These are phyloP conservation scores for Didymella sp. DNA, from an alignment of 2,329 filamentous ascomycete genomes.

Conservation along the genomic window DNA sequence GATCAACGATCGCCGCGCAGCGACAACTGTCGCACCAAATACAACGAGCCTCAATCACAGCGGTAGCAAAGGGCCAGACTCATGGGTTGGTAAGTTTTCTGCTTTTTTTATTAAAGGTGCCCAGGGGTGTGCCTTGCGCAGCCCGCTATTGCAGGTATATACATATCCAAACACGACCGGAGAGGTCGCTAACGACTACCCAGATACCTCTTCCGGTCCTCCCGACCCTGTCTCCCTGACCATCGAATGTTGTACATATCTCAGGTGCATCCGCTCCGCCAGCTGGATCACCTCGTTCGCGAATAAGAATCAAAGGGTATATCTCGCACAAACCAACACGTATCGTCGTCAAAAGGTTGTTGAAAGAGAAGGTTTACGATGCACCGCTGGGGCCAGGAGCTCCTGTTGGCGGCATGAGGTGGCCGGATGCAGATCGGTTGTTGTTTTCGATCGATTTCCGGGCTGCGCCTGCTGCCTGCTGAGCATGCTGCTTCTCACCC, in stretches of 20 bases:
- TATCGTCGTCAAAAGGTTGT: slow-evolving; percentile 27
- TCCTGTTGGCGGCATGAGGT: slow-evolving; percentile 43
- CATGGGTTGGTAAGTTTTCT: slow-evolving; percentile 7
- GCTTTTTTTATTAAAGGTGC: slow-evolving; percentile 1
- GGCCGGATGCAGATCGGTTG: slow-evolving; percentile 46
- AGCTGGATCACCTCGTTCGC: slow-evolving; percentile 19
- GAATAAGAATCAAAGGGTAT: slow-evolving; percentile 45
- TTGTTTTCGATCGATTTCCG: slow-evolving; percentile 45
- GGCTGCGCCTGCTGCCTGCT: slow-evolving; percentile 31
- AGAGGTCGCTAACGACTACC: slow-evolving; percentile 25
- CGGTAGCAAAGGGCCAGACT: neutral
- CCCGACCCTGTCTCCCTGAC: neutral
- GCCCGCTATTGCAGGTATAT: slow-evolving; percentile 16
- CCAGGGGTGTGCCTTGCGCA: neutral
- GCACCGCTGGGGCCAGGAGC: slow-evolving; percentile 13
- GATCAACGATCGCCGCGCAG: neutral
- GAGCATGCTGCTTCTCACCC: slow-evolving; percentile 46
- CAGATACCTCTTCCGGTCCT: slow-evolving; percentile 17
- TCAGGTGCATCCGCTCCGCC: slow-evolving; percentile 28
- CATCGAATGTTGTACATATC: slow-evolving; percentile 33
- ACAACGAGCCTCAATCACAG: neutral
- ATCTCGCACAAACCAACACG: slow-evolving; percentile 34
- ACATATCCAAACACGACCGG: slow-evolving; percentile 21
- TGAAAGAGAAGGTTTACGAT: slow-evolving; percentile 20
- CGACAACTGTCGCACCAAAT: neutral